Evolutionary conservation across 805 yeast species (phyloP).

Genomic region (Blastobotrys parvus): DNA sequence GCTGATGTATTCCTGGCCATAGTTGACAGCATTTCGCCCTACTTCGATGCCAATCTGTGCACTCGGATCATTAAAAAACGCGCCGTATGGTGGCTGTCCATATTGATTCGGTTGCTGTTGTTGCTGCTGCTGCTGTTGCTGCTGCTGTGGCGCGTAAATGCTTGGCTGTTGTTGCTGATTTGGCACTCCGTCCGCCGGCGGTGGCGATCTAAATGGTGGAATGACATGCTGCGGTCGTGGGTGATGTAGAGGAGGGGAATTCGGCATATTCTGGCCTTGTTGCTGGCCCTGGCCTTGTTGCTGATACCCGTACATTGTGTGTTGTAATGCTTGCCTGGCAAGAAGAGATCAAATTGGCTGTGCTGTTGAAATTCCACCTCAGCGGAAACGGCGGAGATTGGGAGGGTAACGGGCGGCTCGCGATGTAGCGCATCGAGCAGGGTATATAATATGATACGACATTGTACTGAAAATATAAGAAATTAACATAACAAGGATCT

Average conservation of each 20-base stretch:
- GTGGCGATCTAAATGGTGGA: slow-evolving; percentile 30
- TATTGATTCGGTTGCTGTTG: slow-evolving; percentile 17
- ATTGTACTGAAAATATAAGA: too few relatives aligned
- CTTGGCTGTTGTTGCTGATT: slow-evolving; percentile 19
- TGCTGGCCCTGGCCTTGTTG: neutral
- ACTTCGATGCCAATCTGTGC: slow-evolving; percentile 81
- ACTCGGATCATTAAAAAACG: slow-evolving; percentile 66
- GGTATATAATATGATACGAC: too few relatives aligned
- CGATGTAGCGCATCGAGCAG: too few relatives aligned
- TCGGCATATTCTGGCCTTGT: slow-evolving; percentile 1
- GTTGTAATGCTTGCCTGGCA: too few relatives aligned
- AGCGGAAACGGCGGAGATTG: too few relatives aligned
- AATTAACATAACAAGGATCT: too few relatives aligned
- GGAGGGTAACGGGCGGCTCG: too few relatives aligned
- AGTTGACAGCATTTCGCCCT: slow-evolving; percentile 75
- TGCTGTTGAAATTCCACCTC: too few relatives aligned
- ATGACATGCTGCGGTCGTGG: slow-evolving; percentile 39
- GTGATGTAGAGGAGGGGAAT: slow-evolving; percentile 35
- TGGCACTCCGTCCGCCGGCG: slow-evolving; percentile 19
- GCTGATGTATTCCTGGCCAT: slow-evolving; percentile 72
- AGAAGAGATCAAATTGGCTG: too few relatives aligned
- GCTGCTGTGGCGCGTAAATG: slow-evolving; percentile 22
- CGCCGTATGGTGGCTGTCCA: slow-evolving; percentile 16
- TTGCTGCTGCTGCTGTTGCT: slow-evolving; percentile 22
- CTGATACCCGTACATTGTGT: neutral